Conservation (phyloP, 176 grass and related monocot genomes). For the Hyparrhenia diplandra region DNA sequence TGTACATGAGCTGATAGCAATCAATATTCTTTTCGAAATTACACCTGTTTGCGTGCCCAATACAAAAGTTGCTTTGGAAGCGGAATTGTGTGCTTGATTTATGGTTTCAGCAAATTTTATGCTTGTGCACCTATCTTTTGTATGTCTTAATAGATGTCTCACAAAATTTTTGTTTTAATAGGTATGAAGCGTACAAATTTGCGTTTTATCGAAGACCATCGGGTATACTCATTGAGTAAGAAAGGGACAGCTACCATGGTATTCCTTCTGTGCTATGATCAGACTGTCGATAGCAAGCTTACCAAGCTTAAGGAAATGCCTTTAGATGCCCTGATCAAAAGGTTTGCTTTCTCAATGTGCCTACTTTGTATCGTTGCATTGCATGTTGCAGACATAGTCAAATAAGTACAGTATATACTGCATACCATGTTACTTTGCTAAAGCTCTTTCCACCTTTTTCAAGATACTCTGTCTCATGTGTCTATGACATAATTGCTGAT, state of each 20-base stretch:
- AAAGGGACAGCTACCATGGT: constrained; percentile 40
- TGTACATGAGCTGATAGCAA: too few species aligned
- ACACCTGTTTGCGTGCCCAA: too few species aligned
- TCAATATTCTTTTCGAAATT: too few species aligned
- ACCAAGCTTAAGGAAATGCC: constrained; percentile 27
- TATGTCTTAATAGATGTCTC: not conserved
- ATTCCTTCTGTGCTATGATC: constrained; percentile 39
- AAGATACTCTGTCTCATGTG: too few species aligned
- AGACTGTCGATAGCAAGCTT: not conserved
- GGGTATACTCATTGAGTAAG: not conserved
- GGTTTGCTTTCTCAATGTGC: constrained; percentile 27
- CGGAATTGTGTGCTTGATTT: too few species aligned
- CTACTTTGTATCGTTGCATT: not conserved
- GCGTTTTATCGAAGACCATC: constrained; percentile 36
- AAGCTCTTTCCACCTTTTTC: too few species aligned
- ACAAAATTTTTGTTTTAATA: constrained; percentile 19
- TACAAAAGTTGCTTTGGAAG: too few species aligned
- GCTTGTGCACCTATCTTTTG: not conserved
- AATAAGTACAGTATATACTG: not conserved
- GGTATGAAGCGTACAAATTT: constrained; percentile 30
- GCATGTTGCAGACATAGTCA: not conserved
- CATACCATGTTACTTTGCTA: too few species aligned
- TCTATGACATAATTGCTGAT: too few species aligned
- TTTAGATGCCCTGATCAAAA: constrained; percentile 42
- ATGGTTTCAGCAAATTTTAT: not conserved